Conservation (phyloP, 768 basidiomycete genomes). For the Pleurotus giganteus region DNA sequence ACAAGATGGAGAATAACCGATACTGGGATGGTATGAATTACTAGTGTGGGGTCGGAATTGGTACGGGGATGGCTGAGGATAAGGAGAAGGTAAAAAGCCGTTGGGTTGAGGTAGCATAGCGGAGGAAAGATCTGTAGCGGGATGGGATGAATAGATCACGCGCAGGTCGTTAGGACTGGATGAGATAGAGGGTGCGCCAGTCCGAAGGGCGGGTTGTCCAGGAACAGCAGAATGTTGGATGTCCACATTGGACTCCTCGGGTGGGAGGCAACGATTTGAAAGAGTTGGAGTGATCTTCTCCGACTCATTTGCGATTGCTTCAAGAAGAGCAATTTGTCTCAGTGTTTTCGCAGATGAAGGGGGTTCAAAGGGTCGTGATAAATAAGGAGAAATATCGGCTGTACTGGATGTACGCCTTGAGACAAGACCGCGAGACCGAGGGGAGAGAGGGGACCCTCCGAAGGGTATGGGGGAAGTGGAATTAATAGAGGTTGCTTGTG, state of each 20-base stretch:
- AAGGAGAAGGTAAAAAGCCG: conserved; percentile 1
- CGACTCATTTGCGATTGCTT: conserved; percentile 73
- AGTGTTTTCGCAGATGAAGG: conserved; percentile 60
- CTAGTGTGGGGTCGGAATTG: conserved; percentile 49
- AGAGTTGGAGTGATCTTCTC: conserved; percentile 52
- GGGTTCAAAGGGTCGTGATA: conserved; percentile 51
- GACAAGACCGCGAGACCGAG: conserved; percentile 16
- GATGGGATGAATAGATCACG: conserved; percentile 32
- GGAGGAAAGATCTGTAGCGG: conserved; percentile 1
- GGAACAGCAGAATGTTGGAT: background rate
- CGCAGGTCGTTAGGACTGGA: conserved; percentile 23
- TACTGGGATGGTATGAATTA: conserved; percentile 36
- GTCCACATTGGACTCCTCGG: background rate
- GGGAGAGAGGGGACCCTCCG: conserved; percentile 21
- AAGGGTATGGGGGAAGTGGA: conserved; percentile 15
- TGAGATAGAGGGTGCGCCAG: conserved; percentile 22
- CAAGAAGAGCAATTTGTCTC: conserved; percentile 69
- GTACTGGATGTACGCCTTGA: conserved; percentile 45
- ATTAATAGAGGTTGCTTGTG: background rate
- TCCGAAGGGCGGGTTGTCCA: background rate
- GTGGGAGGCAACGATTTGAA: conserved; percentile 17
- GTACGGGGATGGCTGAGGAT: conserved; percentile 22
- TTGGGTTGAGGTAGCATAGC: background rate
- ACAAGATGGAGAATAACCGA: background rate
- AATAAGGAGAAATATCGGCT: conserved; percentile 70